Base-by-base conservation (phyloP, 345 rosid genomes). In the Lumnitzera racemosa region DNA sequence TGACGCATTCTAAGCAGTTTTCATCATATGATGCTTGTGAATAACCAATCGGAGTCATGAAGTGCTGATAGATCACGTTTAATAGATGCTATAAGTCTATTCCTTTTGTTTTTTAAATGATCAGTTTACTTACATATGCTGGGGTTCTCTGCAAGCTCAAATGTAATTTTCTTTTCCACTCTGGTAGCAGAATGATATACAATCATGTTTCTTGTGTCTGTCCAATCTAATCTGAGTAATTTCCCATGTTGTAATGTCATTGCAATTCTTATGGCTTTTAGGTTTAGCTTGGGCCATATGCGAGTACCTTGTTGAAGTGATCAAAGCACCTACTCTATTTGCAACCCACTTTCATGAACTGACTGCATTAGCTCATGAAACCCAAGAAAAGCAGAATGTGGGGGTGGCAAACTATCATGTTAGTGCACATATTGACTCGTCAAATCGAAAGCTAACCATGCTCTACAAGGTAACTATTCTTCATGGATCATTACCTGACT, bases 221-320 rank as follows among this genome's bases (percentile, higher is more conserved):
- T 51, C 46, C 53, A 16, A 16, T 12, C 1, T 70, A 51, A 17
- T 16, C 24, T 53, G 47, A 31, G 13, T 57, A 5, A 20, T 14
- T 46, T 51, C 20, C 49, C 54, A 12, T 61, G 49, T 20, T 15
- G 12, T 51, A 36, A 49, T 20, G 12, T 59, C 15, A 23, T 64
- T 20, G 20, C 20, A 20, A 20, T 55, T 62, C 16, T 24, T 41
- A 11, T 67, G 58, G 57, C 67, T 46, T 23, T 59, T 81, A 92
- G 98, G 97, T 76, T 78, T 90, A 64, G 99, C 99, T 5, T 90
- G 99, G 99, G 99, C 95, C 64, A 94, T 94, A 70, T 94, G 99
- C n/a, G 99, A 90, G 80, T 89, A 94, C 80, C 82, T 94, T 63
- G 83, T 88, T 64, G 83, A 86, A 77, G 95, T 72, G 77, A 84